A percentile compares a stretch with the other conserved stretches of the same genome.
phyloP scores from a whole-genome alignment of 2,329 filamentous ascomycete genomes.

The Neopestalotiopsis sp. region DNA sequence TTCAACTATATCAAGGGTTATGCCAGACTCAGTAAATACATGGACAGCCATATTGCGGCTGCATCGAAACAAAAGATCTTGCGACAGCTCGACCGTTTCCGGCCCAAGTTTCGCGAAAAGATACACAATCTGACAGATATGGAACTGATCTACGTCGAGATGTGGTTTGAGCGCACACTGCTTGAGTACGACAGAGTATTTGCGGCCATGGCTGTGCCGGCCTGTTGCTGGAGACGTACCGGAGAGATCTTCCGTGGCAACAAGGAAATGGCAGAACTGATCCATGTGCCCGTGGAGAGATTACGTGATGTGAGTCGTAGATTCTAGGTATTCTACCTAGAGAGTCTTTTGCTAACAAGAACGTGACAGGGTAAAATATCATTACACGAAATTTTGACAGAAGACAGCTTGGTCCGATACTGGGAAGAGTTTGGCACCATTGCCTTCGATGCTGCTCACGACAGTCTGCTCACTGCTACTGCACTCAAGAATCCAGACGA shows the following conservation, averaged over 20 bases:
- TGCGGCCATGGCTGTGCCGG: slow-evolving; percentile 97
- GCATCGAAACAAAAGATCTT: slow-evolving; percentile 89
- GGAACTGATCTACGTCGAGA: slow-evolving; percentile 92
- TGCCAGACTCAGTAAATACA: slow-evolving; percentile 84
- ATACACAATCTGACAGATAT: slow-evolving; percentile 92
- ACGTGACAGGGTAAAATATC: slow-evolving; percentile 81
- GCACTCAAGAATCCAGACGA: slow-evolving; percentile 82
- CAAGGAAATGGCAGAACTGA: slow-evolving; percentile 97
- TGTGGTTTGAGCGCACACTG: slow-evolving; percentile 97
- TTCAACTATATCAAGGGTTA: slow-evolving; percentile 99
- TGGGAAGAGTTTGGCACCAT: slow-evolving; percentile 99
- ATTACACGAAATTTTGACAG: slow-evolving; percentile 92
- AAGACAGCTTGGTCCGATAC: slow-evolving; percentile 93
- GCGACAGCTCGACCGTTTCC: slow-evolving; percentile 87
- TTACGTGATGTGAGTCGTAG: slow-evolving; percentile 78
- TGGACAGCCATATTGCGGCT: slow-evolving; percentile 85
- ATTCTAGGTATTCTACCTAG: neutral
- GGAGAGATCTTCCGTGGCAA: slow-evolving; percentile 98
- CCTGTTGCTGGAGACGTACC: slow-evolving; percentile 95
- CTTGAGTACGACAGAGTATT: slow-evolving; percentile 99
- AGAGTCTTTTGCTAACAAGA: slow-evolving; percentile 16
- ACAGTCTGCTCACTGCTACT: slow-evolving; percentile 93
- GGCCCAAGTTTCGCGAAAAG: slow-evolving; percentile 94
- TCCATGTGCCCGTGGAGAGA: slow-evolving; percentile 88
- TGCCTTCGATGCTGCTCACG: slow-evolving; percentile 91